Evolutionary conservation across 495 filamentous ascomycete genomes (phyloP).

Genomic region (Jackrogersella minutella): DNA sequence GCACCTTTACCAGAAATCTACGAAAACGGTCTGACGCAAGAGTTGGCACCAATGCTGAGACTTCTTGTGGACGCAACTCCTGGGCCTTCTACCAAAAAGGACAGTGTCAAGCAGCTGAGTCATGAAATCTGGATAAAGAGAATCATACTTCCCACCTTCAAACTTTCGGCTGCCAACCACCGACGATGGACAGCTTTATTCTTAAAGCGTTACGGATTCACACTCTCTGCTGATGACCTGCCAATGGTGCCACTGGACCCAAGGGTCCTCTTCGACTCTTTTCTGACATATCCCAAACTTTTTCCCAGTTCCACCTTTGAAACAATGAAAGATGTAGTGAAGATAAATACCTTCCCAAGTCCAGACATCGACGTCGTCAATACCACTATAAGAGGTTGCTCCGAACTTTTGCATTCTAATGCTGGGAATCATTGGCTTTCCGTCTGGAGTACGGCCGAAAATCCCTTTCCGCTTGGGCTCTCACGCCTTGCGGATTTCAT

Average conservation of each 20-base stretch:
- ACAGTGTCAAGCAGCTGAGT: neutral
- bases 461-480: neutral
- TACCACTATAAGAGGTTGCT: slow-evolving; percentile 14
- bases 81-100: neutral
- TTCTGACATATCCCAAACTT: slow-evolving; percentile 8
- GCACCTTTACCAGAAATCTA: slow-evolving; percentile 2
- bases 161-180: slow-evolving; percentile 34
- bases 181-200: slow-evolving; percentile 45
- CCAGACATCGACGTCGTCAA: slow-evolving; percentile 30
- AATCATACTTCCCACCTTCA: slow-evolving; percentile 29
- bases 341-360: slow-evolving; percentile 25
- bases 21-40: neutral
- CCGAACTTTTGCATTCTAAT: slow-evolving; percentile 16
- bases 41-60: slow-evolving; percentile 10
- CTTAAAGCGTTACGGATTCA: slow-evolving; percentile 29
- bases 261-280: slow-evolving; percentile 10
- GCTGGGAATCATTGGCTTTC: slow-evolving; percentile 44
- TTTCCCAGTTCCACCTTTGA: slow-evolving; percentile 27
- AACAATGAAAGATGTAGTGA: slow-evolving; percentile 12
- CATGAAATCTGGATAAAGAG: slow-evolving; percentile 14
- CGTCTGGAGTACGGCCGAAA: slow-evolving; percentile 7
- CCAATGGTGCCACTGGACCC: slow-evolving; percentile 33
- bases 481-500: slow-evolving; percentile 2
- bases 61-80: slow-evolving; percentile 6
- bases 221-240: slow-evolving; percentile 22